These are phyloP conservation scores for Kwoniella sp. DNA, from an alignment of 768 basidiomycete genomes.

Conservation along the genomic window DNA sequence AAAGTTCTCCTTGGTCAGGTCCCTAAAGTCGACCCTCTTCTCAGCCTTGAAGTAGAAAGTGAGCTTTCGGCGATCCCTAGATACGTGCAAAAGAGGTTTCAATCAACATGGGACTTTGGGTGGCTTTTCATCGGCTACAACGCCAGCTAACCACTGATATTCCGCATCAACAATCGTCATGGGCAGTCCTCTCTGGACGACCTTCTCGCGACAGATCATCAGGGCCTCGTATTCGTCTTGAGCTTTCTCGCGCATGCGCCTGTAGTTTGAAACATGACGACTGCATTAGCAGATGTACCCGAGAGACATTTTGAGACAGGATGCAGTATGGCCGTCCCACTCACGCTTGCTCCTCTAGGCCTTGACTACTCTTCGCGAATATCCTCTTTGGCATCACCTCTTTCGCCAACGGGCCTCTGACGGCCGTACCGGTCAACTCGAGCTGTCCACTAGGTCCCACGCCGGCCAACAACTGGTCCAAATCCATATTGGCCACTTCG, in stretches of 20 bases:
- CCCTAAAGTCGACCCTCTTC: constrained; percentile 86
- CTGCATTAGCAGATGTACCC: background rate
- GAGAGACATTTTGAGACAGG: too few species aligned
- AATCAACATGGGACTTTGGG: background rate
- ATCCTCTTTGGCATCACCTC: constrained; percentile 98
- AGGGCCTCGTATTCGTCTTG: constrained; percentile 92
- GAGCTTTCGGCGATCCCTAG: constrained; percentile 93
- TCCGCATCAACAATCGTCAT: constrained; percentile 99
- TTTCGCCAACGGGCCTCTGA: constrained; percentile 65
- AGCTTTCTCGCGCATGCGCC: constrained; percentile 75
- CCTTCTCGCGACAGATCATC: constrained; percentile 86
- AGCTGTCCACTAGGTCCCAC: constrained; percentile 42
- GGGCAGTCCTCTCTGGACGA: constrained; percentile 87
- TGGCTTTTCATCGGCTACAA: too few species aligned
- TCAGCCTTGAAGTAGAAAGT: constrained; percentile 98
- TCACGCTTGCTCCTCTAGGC: constrained; percentile 77
- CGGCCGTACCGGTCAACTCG: constrained; percentile 24
- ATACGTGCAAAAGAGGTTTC: background rate
- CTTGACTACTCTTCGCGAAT: constrained; percentile 73
- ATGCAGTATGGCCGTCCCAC: constrained; percentile 42
- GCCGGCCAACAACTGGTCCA: constrained; percentile 34
- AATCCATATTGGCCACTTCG: constrained; percentile 36
- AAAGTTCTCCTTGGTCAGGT: constrained; percentile 92
- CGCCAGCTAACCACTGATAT: constrained; percentile 96
- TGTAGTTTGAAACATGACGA: constrained; percentile 43